Evolutionary conservation across 1,139 yeast genomes (phyloP).

Genomic region (Pneumocystis murina): DNA sequence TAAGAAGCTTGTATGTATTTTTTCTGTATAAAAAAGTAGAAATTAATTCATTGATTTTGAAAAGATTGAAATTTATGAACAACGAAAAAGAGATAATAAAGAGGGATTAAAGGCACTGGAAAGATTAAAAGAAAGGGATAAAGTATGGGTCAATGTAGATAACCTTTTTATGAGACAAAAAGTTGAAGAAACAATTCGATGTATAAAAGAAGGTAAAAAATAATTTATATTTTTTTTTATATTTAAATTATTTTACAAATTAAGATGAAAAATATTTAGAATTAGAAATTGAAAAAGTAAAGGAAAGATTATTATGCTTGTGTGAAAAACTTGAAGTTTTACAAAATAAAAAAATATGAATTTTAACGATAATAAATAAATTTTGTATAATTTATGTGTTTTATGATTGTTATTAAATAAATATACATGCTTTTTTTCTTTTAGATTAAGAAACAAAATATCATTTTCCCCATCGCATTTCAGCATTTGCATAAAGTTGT

Average conservation of each 20-base stretch:
- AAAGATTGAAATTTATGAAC: background rate
- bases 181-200: background rate
- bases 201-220: background rate
- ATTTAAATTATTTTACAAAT: background rate
- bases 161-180: background rate
- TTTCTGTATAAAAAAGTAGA: background rate
- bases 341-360: background rate
- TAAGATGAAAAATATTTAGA: background rate
- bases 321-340: background rate
- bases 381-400: background rate
- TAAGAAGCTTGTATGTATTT: background rate
- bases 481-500: slow-evolving; percentile 5
- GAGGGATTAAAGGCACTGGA: background rate
- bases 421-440: too few relatives aligned
- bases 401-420: background rate
- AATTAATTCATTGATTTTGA: background rate
- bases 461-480: slow-evolving; percentile 9
- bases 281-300: background rate
- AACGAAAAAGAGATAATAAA: background rate
- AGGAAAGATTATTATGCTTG: background rate
- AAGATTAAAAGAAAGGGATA: background rate
- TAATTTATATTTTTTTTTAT: background rate
- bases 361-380: background rate
- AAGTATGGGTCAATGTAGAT: background rate
- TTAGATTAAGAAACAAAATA: too few relatives aligned